These are phyloP conservation scores for Xylariaceae sp. DNA, from an alignment of 2,329 filamentous ascomycete species.

Conservation along the genomic window DNA sequence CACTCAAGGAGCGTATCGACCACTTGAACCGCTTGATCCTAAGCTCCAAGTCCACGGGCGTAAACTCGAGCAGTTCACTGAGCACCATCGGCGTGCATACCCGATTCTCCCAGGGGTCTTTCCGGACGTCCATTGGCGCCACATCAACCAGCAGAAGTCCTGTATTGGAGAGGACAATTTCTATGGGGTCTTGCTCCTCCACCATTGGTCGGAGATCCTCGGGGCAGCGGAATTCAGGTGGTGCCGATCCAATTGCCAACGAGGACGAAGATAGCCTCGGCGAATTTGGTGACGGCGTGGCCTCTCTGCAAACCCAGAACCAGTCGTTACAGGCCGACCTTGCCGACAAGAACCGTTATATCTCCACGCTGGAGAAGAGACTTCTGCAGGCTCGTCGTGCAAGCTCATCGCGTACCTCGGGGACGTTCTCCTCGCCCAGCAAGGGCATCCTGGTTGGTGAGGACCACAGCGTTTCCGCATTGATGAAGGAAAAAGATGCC, in stretches of 20 bases:
- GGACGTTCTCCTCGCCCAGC: constrained; percentile 56
- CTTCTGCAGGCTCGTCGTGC: constrained; percentile 83
- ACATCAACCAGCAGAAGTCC: constrained; percentile 49
- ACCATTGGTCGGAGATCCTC: constrained; percentile 50
- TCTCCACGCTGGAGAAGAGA: constrained; percentile 85
- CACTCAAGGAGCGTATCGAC: constrained; percentile 93
- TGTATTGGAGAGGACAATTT: constrained; percentile 56
- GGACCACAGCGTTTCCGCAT: constrained; percentile 63
- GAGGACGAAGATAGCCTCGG: constrained; percentile 66
- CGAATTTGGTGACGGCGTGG: constrained; percentile 80
- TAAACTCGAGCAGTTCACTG: constrained; percentile 70
- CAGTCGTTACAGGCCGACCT: constrained; percentile 90
- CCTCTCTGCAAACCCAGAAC: constrained; percentile 77
- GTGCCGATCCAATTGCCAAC: constrained; percentile 29
- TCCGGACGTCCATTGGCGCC: constrained; percentile 63
- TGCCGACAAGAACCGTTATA: constrained; percentile 94
- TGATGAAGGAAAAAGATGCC: constrained; percentile 80
- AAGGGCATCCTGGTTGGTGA: constrained; percentile 66
- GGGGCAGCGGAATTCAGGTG: constrained; percentile 37
- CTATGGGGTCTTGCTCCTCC: constrained; percentile 56
- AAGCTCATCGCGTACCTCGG: constrained; percentile 80
- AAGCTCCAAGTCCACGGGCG: constrained; percentile 90
- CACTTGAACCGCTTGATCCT: constrained; percentile 92
- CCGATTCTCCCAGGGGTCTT: constrained; percentile 54
- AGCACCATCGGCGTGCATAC: constrained; percentile 60